Percentiles rank a stretch among this genome's conserved stretches.
Conservation (phyloP, 2,329 filamentous ascomycete genomes). For the Xylaria sp. region DNA sequence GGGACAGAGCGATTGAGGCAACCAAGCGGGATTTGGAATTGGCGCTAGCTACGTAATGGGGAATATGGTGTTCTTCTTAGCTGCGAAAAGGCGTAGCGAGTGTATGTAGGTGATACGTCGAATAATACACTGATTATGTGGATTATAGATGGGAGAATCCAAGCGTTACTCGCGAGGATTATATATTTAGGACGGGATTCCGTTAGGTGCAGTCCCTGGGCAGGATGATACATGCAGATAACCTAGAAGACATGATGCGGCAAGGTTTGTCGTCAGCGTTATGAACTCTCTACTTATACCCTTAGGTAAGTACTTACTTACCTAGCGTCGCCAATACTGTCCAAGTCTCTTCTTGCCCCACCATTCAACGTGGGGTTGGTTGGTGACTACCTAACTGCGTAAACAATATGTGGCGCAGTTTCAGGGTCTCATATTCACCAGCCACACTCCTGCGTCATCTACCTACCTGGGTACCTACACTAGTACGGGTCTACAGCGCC, state of each 20-base stretch:
- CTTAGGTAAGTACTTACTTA: no score
- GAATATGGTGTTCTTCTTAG: no score
- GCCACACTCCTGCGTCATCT: constrained; percentile 47
- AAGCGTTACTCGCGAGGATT: not conserved
- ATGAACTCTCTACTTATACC: constrained; percentile 42
- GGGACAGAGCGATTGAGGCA: constrained; percentile 7
- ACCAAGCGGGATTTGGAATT: constrained; percentile 34
- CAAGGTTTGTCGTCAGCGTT: constrained; percentile 42
- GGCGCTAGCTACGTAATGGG: not conserved
- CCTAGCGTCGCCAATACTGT: no score
- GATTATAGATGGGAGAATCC: not conserved
- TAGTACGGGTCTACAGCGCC: not conserved
- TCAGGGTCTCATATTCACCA: constrained; percentile 26
- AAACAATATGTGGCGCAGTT: constrained; percentile 27
- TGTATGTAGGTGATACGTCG: not conserved
- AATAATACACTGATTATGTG: not conserved
- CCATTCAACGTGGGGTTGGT: constrained; percentile 29
- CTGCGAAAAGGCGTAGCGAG: not conserved
- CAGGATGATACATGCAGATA: constrained; percentile 1
- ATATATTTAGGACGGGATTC: not conserved
- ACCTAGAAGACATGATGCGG: constrained; percentile 18
- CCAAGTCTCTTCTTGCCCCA: no score
- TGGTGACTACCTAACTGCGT: not conserved
- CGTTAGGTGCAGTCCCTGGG: not conserved
- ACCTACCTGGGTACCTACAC: not conserved